phyloP scores from a whole-genome alignment of 371 early-diverging fungal species.

The Batrachochytrium dendrobatidis region DNA sequence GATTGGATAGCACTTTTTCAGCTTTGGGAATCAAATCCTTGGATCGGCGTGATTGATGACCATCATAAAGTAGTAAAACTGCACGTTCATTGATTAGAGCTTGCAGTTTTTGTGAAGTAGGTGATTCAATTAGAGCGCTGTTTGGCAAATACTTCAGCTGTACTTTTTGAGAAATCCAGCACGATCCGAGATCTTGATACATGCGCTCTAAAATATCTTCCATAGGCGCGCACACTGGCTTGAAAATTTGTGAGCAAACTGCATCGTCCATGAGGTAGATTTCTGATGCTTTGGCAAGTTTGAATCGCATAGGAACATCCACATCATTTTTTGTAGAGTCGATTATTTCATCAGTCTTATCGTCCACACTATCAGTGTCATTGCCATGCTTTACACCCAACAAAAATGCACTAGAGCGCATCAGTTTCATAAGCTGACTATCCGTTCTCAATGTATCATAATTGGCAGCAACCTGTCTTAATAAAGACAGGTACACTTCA shows the following conservation, averaged over 20 bases:
- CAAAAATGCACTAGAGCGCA: conserved; percentile 43
- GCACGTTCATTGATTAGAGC: conserved; percentile 68
- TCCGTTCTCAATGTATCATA: conserved; percentile 44
- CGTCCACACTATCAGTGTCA: conserved; percentile 2
- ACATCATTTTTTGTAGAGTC: conserved; percentile 25
- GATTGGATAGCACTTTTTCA: conserved; percentile 21
- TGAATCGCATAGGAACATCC: conserved; percentile 7
- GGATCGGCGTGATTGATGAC: conserved; percentile 26
- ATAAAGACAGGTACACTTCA: conserved; percentile 61
- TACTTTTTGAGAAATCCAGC: conserved; percentile 57
- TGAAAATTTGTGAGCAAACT: conserved; percentile 64
- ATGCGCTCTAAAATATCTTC: conserved; percentile 36
- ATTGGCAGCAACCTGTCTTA: conserved; percentile 72
- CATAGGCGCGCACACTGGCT: conserved; percentile 48
- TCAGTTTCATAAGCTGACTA: conserved; percentile 42
- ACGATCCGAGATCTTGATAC: conserved; percentile 56
- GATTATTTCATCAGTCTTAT: conserved; percentile 9
- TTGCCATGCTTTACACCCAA: conserved; percentile 20
- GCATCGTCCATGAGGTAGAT: conserved; percentile 79
- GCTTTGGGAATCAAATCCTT: conserved; percentile 29
- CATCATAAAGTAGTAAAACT: conserved; percentile 66
- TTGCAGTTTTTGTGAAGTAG: conserved; percentile 49
- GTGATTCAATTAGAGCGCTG: conserved; percentile 44
- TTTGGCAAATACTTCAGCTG: conserved; percentile 41
- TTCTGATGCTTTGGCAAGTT: conserved; percentile 60